Evolutionary conservation across 2,329 filamentous ascomycete genomes (phyloP).

Genomic region (Colletotrichum paranaense): DNA sequence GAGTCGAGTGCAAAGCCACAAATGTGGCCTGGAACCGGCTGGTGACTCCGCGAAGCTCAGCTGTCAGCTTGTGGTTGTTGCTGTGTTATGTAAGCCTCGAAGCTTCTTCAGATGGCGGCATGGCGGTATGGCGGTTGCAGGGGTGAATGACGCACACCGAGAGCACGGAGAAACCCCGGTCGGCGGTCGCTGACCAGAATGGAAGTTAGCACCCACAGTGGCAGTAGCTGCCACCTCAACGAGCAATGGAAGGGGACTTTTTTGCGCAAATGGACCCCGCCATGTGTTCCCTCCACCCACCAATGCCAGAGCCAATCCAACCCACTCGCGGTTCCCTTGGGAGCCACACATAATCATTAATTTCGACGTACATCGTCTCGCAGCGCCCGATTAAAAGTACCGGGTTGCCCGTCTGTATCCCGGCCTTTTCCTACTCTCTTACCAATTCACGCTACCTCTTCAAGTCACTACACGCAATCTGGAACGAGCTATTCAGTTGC

Average conservation of each 20-base stretch:
- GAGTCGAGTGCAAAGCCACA: background rate
- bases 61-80: background rate
- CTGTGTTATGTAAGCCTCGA: slow-evolving; percentile 3
- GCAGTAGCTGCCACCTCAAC: background rate
- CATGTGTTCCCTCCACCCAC: slow-evolving; percentile 20
- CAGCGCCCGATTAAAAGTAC: slow-evolving; percentile 14
- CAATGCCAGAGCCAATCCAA: slow-evolving; percentile 21
- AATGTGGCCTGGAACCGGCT: background rate
- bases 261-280: background rate
- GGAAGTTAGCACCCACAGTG: no score
- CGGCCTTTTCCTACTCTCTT: background rate
- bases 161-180: slow-evolving; percentile 26
- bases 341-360: slow-evolving; percentile 33
- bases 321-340: slow-evolving; percentile 13
- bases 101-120: background rate
- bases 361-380: slow-evolving; percentile 28
- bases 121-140: background rate
- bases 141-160: slow-evolving; percentile 35
- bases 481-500: background rate
- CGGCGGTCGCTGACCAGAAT: background rate
- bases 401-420: background rate
- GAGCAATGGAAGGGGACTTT: background rate
- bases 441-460: background rate
- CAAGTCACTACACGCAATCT: background rate
- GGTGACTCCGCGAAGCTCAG: background rate